phyloP scores from a whole-genome alignment of 2,329 filamentous ascomycete genomes.

The Exophiala phaeomuriformis region DNA sequence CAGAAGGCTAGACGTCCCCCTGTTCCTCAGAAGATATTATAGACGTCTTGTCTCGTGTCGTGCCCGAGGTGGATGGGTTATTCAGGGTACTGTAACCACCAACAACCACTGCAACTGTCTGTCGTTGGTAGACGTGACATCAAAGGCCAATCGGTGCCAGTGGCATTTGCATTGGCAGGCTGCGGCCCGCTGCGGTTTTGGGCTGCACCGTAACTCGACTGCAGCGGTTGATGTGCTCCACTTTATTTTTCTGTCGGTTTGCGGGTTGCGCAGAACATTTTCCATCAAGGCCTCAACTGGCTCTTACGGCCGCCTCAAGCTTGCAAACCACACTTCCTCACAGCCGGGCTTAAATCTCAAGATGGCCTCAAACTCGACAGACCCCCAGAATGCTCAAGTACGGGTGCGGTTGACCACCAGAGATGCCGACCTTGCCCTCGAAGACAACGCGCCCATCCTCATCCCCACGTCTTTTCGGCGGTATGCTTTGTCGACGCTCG shows the following conservation, averaged over 20 bases:
- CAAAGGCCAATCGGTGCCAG: not conserved
- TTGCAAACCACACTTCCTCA: not conserved
- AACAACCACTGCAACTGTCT: not conserved
- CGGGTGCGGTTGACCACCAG: constrained; percentile 49
- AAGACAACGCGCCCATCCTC: constrained; percentile 50
- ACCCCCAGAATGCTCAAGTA: constrained; percentile 38
- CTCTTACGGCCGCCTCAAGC: not conserved
- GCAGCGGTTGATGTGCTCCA: not conserved
- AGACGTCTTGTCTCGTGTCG: not conserved
- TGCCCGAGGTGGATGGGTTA: too few species aligned
- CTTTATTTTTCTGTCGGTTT: not conserved
- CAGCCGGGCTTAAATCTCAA: not conserved
- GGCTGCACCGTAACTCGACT: not conserved
- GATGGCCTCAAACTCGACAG: constrained; percentile 2
- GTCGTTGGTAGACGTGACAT: not conserved
- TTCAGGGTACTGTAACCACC: too few species aligned
- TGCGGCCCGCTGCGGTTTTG: not conserved
- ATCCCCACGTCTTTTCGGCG: constrained; percentile 50
- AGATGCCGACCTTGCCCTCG: constrained; percentile 47
- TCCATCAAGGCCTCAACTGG: not conserved
- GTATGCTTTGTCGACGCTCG: constrained; percentile 55
- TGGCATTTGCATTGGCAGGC: not conserved
- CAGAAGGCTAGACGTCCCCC: not conserved
- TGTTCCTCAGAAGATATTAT: not conserved
- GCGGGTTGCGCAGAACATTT: constrained; percentile 1